These are phyloP conservation scores for Lentinus tigrinus DNA, from an alignment of 768 basidiomycete genomes.

Conservation along the genomic window DNA sequence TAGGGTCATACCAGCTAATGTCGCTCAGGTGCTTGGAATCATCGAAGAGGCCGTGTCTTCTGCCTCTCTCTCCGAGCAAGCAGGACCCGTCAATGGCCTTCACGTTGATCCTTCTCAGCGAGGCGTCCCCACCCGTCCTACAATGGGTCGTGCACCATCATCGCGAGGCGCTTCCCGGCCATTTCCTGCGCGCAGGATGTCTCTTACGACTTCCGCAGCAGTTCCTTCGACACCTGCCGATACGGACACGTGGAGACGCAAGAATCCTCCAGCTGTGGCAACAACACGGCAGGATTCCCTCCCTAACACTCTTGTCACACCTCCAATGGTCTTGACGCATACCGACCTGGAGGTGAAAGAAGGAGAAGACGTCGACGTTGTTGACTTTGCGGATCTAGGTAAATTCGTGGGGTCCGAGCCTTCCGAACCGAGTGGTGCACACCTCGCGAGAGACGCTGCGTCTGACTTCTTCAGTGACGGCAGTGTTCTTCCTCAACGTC, in stretches of 20 bases:
- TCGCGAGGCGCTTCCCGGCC: conserved; percentile 29
- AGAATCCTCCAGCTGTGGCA: conserved; percentile 37
- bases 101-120: conserved; percentile 5
- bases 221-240: conserved; percentile 37
- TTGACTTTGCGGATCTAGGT: conserved; percentile 77
- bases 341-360: conserved; percentile 41
- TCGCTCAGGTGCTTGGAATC: conserved; percentile 39
- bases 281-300: conserved; percentile 34
- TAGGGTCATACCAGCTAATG: conserved; percentile 14
- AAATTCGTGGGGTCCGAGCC: conserved; percentile 56
- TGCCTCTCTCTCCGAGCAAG: not conserved
- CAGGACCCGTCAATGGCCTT: not conserved
- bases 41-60: conserved; percentile 48
- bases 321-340: conserved; percentile 32
- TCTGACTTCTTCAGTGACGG: conserved; percentile 73
- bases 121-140: not conserved
- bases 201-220: conserved; percentile 7
- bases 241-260: conserved; percentile 67
- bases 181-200: conserved; percentile 25
- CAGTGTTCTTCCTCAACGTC: not conserved
- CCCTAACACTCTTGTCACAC: conserved; percentile 23
- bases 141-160: conserved; percentile 34
- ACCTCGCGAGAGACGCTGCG: conserved; percentile 51
- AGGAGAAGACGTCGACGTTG: conserved; percentile 70
- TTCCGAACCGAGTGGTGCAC: conserved; percentile 26